Percentiles rank a stretch among this genome's conserved stretches.
phyloP scores from a whole-genome alignment of 2,329 filamentous ascomycete species.

The Claviceps monticola region DNA sequence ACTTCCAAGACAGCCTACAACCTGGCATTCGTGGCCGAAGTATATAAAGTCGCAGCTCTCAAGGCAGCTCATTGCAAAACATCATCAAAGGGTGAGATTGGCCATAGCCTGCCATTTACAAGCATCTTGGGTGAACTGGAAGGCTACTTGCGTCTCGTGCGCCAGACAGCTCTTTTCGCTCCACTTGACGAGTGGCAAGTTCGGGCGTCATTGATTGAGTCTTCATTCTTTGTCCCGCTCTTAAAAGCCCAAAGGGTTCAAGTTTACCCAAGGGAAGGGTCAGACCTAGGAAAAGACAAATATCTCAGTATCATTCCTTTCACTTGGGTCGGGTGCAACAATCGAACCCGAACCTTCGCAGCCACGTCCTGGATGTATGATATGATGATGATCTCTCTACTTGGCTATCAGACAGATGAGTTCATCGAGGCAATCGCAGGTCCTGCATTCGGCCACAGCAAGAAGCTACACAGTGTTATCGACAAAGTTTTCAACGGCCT shows the following conservation, averaged over 20 bases:
- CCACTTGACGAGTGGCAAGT: conserved; percentile 1
- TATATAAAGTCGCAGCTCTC: conserved; percentile 8
- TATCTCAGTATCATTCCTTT: conserved; percentile 7
- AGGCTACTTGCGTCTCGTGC: background rate
- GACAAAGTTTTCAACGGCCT: background rate
- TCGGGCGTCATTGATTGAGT: conserved; percentile 1
- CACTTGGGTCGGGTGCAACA: conserved; percentile 4
- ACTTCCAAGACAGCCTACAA: conserved; percentile 9
- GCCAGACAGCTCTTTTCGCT: conserved; percentile 1
- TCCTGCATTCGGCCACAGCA: background rate
- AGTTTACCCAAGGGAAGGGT: background rate
- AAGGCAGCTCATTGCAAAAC: background rate
- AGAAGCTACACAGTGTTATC: background rate
- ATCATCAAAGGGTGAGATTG: background rate
- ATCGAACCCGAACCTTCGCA: background rate
- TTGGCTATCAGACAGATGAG: conserved; percentile 6
- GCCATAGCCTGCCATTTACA: background rate
- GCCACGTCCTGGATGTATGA: conserved; percentile 2
- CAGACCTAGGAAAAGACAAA: background rate
- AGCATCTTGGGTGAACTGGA: background rate
- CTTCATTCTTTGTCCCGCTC: background rate
- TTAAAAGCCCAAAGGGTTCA: background rate
- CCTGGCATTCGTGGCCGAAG: conserved; percentile 4
- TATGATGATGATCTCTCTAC: conserved; percentile 6
- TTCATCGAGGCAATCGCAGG: conserved; percentile 7